A percentile compares a stretch with the other conserved stretches of the same genome.
These are phyloP conservation scores for Scedosporium boydii DNA, from an alignment of 2,329 filamentous ascomycete genomes.

Conservation along the genomic window DNA sequence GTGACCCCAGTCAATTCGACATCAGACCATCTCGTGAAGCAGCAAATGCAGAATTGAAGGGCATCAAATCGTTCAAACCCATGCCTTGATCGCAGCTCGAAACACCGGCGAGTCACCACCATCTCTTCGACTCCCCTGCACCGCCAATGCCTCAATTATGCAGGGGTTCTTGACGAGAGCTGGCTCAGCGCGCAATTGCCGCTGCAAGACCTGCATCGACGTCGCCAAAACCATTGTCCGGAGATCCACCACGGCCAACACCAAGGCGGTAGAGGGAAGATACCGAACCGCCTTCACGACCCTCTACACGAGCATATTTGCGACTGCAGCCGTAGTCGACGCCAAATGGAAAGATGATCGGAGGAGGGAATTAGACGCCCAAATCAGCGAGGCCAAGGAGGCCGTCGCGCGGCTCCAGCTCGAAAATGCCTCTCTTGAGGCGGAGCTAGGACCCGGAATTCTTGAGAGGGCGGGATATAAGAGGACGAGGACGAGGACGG, in stretches of 20 bases:
- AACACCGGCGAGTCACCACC: background rate
- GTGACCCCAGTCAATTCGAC: background rate
- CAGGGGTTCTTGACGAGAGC: constrained; percentile 59
- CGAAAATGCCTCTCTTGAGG: constrained; percentile 7
- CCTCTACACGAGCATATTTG: constrained; percentile 59
- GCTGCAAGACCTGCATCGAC: constrained; percentile 52
- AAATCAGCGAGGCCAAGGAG: constrained; percentile 20
- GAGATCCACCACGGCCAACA: constrained; percentile 30
- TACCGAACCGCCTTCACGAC: constrained; percentile 52
- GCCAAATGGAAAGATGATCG: constrained; percentile 47
- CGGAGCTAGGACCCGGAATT: constrained; percentile 1
- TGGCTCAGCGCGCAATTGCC: constrained; percentile 52
- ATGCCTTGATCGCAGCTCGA: background rate
- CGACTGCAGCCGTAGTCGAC: constrained; percentile 54
- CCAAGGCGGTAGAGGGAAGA: constrained; percentile 32
- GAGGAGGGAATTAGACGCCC: constrained; percentile 50
- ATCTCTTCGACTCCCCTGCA: background rate
- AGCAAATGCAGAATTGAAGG: background rate
- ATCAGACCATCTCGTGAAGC: constrained; percentile 4
- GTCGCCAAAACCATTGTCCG: constrained; percentile 34
- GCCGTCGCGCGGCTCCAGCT: constrained; percentile 9
- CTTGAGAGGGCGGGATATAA: constrained; percentile 4
- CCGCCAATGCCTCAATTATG: constrained; percentile 41
- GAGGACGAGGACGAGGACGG: background rate
- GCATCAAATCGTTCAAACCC: background rate